Evolutionary conservation across 2,329 filamentous ascomycete species (phyloP), one percentile per base, ranked within the genome.

Genomic region (Thielaviopsis ethacetica): DNA sequence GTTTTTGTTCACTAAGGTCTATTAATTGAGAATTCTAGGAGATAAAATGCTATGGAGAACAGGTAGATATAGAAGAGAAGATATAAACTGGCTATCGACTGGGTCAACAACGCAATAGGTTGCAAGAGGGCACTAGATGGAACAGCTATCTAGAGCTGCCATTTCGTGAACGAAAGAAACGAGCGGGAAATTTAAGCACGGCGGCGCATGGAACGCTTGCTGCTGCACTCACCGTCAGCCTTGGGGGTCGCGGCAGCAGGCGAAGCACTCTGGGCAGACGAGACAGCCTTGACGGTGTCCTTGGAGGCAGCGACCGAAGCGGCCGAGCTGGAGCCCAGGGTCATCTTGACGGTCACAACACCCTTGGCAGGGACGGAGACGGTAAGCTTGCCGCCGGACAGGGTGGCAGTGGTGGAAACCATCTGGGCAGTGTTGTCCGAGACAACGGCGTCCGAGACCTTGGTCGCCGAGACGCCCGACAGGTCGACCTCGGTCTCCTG

Each of bases 401-500:
- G 44, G 21, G 44, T 49, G 9, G 44, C 44, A 10, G 44, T 49
- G n/a, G 44, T 21, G n/a, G 6, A 2, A n/a, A 13, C 44, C 44
- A 49, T 49, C 44, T 49, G 44, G 17, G 44, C 44, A 21, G 17
- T 21, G 44, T 49, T 49, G 44, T 21, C n/a, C 3, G 44, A 49
- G 9, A 21, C 17, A 17, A 49, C 44, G n/a, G 44, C 44, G 5
- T 3, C 44, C 2, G 44, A 10, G 10, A 49, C 44, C n/a, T 19
- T 21, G n/a, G 44, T 21, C n/a, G 21, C 44, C 17, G 44, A 49
- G 5, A 9, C 51, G 51, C 51, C 12, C 12, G 51, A 5, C 51
- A 57, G 38, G 15, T 57, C 57, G 22, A 61, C n/a, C 55, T 41
- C 57, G 9, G 58, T 52, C 41, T 62, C 51, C 13, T 53, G 60